These are phyloP conservation scores for Solanum corneliomulleri DNA, from an alignment of 257 asterid genomes.

Conservation along the genomic window DNA sequence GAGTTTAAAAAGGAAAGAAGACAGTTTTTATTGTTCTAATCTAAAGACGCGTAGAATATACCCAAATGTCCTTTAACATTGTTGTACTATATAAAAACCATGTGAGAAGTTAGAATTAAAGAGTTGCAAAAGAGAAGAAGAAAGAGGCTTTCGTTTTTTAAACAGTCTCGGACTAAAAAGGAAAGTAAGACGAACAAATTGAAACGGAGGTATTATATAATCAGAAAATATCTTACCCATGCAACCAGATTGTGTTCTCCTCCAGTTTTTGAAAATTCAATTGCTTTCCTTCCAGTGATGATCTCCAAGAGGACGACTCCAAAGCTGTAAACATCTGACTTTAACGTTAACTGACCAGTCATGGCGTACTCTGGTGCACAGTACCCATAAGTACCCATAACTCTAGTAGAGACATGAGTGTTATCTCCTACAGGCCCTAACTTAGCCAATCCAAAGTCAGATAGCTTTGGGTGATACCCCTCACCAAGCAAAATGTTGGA, in stretches of 20 bases:
- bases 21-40: not conserved
- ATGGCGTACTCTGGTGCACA: slow-evolving; percentile 98
- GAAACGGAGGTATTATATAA: not conserved
- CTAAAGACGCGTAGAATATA: not conserved
- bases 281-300: slow-evolving; percentile 85
- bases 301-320: slow-evolving; percentile 96
- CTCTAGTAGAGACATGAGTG: slow-evolving; percentile 91
- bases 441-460: slow-evolving; percentile 96
- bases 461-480: slow-evolving; percentile 71
- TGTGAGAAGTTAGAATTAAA: too few relatives aligned
- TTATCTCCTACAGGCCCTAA: slow-evolving; percentile 91
- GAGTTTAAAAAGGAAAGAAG: not conserved
- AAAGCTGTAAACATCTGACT: slow-evolving; percentile 90
- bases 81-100: not conserved
- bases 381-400: slow-evolving; percentile 97
- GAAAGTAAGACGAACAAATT: not conserved
- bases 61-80: not conserved
- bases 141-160: not conserved
- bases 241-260: slow-evolving; percentile 73
- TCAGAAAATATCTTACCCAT: slow-evolving; percentile 48
- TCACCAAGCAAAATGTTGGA: slow-evolving; percentile 85
- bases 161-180: not conserved
- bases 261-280: slow-evolving; percentile 55
- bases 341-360: slow-evolving; percentile 90
- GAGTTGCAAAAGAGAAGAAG: not conserved